These are phyloP conservation scores for Phlyctochytrium bullatum DNA, from an alignment of 192 early-diverging fungal genomes.

Conservation along the genomic window DNA sequence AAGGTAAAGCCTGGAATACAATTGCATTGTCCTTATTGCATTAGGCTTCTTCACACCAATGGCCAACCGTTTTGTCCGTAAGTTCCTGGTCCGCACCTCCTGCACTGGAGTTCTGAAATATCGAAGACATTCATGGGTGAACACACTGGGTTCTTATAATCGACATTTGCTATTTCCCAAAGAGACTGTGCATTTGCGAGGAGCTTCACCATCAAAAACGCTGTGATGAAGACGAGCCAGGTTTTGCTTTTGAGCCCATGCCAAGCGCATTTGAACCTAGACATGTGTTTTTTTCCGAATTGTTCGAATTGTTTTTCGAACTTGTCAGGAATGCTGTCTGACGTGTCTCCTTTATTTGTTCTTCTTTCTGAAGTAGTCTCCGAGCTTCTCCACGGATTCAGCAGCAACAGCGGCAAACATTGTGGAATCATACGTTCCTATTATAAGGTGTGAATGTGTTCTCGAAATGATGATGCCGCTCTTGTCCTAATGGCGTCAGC, in stretches of 20 bases:
- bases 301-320: no score
- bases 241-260: no score
- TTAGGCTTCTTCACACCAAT: no score
- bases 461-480: conserved; percentile 43
- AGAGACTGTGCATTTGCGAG: neutral
- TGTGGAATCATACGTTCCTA: conserved; percentile 42
- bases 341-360: conserved; percentile 41
- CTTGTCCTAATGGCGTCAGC: conserved; percentile 36
- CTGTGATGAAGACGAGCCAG: neutral
- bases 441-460: conserved; percentile 47
- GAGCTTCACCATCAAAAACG: neutral
- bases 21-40: neutral
- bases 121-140: neutral
- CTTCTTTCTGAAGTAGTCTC: conserved; percentile 51
- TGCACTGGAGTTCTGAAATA: neutral
- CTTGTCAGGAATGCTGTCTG: no score
- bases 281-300: no score
- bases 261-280: no score
- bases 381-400: conserved; percentile 56
- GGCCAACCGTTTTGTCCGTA: no score
- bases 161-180: neutral
- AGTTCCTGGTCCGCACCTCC: no score
- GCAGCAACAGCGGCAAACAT: conserved; percentile 56
- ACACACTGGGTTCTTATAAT: neutral
- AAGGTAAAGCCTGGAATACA: neutral